Percentiles rank a stretch among this genome's conserved stretches.
phyloP scores from a whole-genome alignment of 1,139 yeast species.

The Candida glucosophila region DNA sequence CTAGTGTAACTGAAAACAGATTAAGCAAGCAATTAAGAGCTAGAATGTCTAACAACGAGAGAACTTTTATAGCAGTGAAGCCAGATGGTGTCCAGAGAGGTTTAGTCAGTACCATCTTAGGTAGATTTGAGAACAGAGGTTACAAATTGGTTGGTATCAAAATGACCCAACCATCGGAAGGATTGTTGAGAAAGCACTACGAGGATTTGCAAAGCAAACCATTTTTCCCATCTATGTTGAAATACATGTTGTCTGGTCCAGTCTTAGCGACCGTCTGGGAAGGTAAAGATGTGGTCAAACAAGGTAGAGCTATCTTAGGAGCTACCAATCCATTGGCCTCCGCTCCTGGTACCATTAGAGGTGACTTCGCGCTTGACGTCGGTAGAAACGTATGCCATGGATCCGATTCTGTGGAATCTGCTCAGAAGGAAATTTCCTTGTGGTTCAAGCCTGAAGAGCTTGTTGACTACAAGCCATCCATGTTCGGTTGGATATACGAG shows the following conservation, averaged over 20 bases:
- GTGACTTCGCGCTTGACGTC: conserved; percentile 91
- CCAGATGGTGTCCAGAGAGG: conserved; percentile 99
- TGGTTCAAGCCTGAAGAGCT: conserved; percentile 99
- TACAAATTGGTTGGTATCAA: conserved; percentile 93
- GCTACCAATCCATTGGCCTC: conserved; percentile 98
- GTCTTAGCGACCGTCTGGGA: conserved; percentile 99
- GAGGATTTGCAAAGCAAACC: conserved; percentile 93
- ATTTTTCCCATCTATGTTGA: conserved; percentile 91
- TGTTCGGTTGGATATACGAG: conserved; percentile 90
- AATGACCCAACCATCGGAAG: conserved; percentile 81
- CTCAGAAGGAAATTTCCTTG: conserved; percentile 88
- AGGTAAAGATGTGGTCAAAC: conserved; percentile 99
- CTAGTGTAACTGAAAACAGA: no score
- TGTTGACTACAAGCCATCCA: conserved; percentile 82
- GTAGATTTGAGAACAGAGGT: conserved; percentile 96
- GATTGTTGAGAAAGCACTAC: conserved; percentile 87
- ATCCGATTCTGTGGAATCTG: conserved; percentile 97
- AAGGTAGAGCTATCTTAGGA: conserved; percentile 96
- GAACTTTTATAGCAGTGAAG: conserved; percentile 98
- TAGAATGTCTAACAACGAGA: conserved; percentile 57
- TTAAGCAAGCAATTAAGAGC: no score
- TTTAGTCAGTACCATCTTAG: conserved; percentile 77
- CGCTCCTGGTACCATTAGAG: conserved; percentile 99
- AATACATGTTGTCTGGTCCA: conserved; percentile 98
- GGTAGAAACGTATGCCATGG: conserved; percentile 99